Conservation (phyloP, 2,329 filamentous ascomycete species). For the Aureobasidium sp. region DNA sequence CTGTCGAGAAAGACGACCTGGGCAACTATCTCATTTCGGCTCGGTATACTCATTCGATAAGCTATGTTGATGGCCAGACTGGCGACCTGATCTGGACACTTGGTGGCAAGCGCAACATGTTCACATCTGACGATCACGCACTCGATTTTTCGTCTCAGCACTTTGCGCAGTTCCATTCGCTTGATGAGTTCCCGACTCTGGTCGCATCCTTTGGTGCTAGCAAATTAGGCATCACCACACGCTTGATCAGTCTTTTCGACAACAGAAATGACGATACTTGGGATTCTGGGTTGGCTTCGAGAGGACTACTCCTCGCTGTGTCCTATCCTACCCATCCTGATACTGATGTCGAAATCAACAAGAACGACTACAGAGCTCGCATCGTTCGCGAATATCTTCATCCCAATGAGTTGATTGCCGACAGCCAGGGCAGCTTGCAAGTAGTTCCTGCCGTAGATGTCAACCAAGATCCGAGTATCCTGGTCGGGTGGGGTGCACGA, state of each 20-base stretch:
- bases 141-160: slow-evolving; percentile 43
- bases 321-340: slow-evolving; percentile 21
- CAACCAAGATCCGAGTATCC: slow-evolving; percentile 18
- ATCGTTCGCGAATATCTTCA: slow-evolving; percentile 26
- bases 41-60: slow-evolving; percentile 43
- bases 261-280: slow-evolving; percentile 31
- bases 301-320: slow-evolving; percentile 27
- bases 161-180: slow-evolving; percentile 38
- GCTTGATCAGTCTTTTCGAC: slow-evolving; percentile 42
- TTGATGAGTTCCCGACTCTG: slow-evolving; percentile 35
- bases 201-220: neutral
- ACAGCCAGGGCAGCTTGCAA: slow-evolving; percentile 24
- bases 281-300: slow-evolving; percentile 18
- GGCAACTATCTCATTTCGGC: slow-evolving; percentile 51
- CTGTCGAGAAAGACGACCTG: slow-evolving; percentile 44
- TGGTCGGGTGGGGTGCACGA: slow-evolving; percentile 50
- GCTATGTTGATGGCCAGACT: slow-evolving; percentile 41
- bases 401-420: slow-evolving; percentile 21
- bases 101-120: slow-evolving; percentile 26
- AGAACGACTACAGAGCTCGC: slow-evolving; percentile 23
- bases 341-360: neutral
- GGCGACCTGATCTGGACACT: slow-evolving; percentile 50
- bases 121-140: slow-evolving; percentile 22
- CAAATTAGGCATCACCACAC: slow-evolving; percentile 26
- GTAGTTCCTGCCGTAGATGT: slow-evolving; percentile 15